Evolutionary conservation across 495 filamentous ascomycete genomes (phyloP), one percentile per base, ranked within the genome.

Genomic region (Niebla homalea): DNA sequence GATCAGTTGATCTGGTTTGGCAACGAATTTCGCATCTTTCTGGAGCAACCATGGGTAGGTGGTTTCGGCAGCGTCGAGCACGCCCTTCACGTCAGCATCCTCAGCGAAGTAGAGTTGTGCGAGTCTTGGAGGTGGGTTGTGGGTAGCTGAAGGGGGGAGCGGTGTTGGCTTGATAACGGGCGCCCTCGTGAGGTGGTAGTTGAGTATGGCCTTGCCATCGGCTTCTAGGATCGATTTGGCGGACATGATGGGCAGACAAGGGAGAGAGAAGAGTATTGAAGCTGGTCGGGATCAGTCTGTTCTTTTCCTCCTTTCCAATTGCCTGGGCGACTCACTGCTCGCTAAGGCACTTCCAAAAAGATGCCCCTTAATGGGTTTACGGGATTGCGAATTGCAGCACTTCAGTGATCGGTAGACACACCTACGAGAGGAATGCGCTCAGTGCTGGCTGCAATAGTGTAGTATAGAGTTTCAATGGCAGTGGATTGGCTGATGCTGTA

Each of bases 171-270:
- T 94, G 79, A 99, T 96, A 64, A 94, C 84, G 50, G 90, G 83
- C 52, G 92, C 89, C 62, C 92, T 84, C 58, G 92, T 99, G 76
- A 99, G 89, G 80, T 99, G 92, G 77, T 95, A 99, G 84, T 94
- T 96, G 77, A 99, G 76, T 76, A 99, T 97, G 75, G 92, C 92
- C 84, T 99, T 99, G 80, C 92, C 92, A 73, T 99, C 92, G 76
- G 93, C 92, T 73, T 99, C 92, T 78, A 82, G 70, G 63, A 99
- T 96, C 52, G 90, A 83, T 73, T 99, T 99, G 69, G 92, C 93
- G 67, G 92, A 93, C 92, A 99, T 98, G 75, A 63, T 75, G 63
- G 51, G 57, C 29, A 12, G 26, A 35, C 19, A 23, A 32, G 36
- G 32, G 29, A 32, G 29, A n/a, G 29, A 32, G 29, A 32, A n/a